Evolutionary conservation across 1,284 basidiomycete species (phyloP), one percentile per base, ranked within the genome.

Genomic region (Ganoderma sinense): DNA sequence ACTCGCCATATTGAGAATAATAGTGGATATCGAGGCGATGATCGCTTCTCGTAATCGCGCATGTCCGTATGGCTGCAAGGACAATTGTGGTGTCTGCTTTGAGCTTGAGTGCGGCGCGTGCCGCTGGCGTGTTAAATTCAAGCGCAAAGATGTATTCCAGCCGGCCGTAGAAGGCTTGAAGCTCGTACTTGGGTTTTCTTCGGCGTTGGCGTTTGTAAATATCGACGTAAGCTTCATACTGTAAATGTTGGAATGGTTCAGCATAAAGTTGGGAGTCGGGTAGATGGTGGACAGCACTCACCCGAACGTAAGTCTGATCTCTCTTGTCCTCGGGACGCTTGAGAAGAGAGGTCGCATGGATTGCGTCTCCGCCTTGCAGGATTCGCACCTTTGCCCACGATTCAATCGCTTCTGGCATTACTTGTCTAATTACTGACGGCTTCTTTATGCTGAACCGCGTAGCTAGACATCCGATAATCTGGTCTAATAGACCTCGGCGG

Each of bases 191-290:
- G 4, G 33, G 33, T 33, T 33, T 1, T 14, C 2, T 2, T n/a
- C 41, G 2, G 26, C 43, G 11, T 56, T 39, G 5, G 33, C 16
- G 43, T 3, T 20, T 48, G 48, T 76, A 67, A 7, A 29, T 39
- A 55, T 76, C 73, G 11, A 76, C 67, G 6, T 68, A 60, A 4
- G 64, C 16, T 41, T 76, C 70, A 40, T 76, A 76, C 75, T 76
- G 58, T 48, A 5, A 5, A 18, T 18, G 11, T 40, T 18, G 53
- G 2, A 20, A 55, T 36, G 23, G 7, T 8, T 36, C 10, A 20
- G 11, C 26, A 11, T 5, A 55, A 51, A 31, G 33, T 18, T 61
- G 20, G n/a, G n/a, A n/a, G n/a, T n/a, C n/a, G n/a, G n/a, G n/a
- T n/a, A n/a, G n/a, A n/a, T n/a, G n/a, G n/a, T 2, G 23, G 10